A percentile compares a stretch with the other conserved stretches of the same genome.
Conservation (phyloP, 805 yeast species). For the Wickerhamiella qilinensis region DNA sequence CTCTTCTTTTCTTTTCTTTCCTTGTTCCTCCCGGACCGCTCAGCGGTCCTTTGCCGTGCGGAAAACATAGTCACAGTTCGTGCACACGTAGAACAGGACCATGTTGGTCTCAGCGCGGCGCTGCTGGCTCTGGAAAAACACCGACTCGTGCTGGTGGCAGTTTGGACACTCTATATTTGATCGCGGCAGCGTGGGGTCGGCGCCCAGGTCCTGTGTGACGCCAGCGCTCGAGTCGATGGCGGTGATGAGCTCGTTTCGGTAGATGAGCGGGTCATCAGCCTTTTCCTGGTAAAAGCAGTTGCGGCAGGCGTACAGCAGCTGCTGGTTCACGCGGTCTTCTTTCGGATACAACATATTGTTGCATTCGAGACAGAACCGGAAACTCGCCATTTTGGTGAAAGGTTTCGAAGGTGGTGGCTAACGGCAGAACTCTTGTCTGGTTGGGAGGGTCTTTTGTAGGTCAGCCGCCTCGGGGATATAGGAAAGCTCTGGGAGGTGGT, state of each 20-base stretch:
- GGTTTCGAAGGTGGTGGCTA: neutral
- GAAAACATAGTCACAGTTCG: conserved; percentile 67
- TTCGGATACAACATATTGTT: conserved; percentile 97
- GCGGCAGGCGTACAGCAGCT: conserved; percentile 80
- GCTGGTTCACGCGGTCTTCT: conserved; percentile 68
- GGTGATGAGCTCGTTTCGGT: conserved; percentile 82
- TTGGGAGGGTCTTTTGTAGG: too few species aligned
- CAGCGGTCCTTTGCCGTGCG: conserved; percentile 4
- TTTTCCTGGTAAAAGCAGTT: conserved; percentile 87
- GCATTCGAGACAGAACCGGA: conserved; percentile 91
- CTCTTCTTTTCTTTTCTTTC: too few species aligned
- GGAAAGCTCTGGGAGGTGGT: too few species aligned
- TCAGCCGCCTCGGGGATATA: too few species aligned
- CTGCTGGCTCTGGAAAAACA: conserved; percentile 93
- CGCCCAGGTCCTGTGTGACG: conserved; percentile 85
- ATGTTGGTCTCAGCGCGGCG: conserved; percentile 87
- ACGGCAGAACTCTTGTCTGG: too few species aligned
- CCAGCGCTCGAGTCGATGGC: conserved; percentile 92
- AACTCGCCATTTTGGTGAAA: conserved; percentile 52
- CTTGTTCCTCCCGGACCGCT: too few species aligned
- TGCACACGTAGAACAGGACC: conserved; percentile 80
- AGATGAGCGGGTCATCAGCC: conserved; percentile 71
- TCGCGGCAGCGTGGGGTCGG: conserved; percentile 95
- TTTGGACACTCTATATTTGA: conserved; percentile 86
- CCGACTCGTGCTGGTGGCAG: conserved; percentile 79